Conservation (phyloP, 2,329 filamentous ascomycete species). For the Parascedosporium putredinis region DNA sequence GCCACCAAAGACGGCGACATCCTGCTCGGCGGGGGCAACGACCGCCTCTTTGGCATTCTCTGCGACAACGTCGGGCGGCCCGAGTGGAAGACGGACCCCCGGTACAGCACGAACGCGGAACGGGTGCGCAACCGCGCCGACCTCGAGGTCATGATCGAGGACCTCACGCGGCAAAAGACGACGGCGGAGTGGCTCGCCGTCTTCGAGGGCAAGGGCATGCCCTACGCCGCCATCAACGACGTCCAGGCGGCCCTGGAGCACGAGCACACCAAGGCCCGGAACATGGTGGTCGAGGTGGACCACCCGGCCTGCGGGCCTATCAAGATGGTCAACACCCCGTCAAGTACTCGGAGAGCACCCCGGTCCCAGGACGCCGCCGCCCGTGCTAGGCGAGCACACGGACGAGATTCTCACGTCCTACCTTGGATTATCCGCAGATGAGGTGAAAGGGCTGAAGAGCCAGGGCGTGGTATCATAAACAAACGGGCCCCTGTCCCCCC, state of each 20-base stretch:
- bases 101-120: constrained; percentile 50
- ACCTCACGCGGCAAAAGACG: constrained; percentile 61
- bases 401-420: constrained; percentile 60
- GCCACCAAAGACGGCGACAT: constrained; percentile 61
- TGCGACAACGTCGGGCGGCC: constrained; percentile 48
- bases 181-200: constrained; percentile 81
- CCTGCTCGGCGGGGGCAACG: constrained; percentile 65
- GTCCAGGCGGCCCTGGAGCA: constrained; percentile 76
- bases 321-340: constrained; percentile 90
- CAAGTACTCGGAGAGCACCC: constrained; percentile 83
- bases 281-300: constrained; percentile 83
- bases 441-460: constrained; percentile 52
- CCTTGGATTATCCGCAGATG: constrained; percentile 45
- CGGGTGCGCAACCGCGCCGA: constrained; percentile 62
- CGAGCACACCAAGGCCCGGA: constrained; percentile 70
- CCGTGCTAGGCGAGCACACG: constrained; percentile 79
- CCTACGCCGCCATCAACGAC: constrained; percentile 88
- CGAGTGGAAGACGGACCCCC: constrained; percentile 49
- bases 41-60: constrained; percentile 55
- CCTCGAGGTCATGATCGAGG: constrained; percentile 71
- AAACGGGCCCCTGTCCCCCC: too few species aligned
- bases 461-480: constrained; percentile 56
- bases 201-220: constrained; percentile 86
- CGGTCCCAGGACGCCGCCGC: constrained; percentile 65
- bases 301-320: constrained; percentile 76